Evolutionary conservation across 768 basidiomycete genomes (phyloP), one percentile per base, ranked within the genome.

Genomic region (Tulasnella sp.): DNA sequence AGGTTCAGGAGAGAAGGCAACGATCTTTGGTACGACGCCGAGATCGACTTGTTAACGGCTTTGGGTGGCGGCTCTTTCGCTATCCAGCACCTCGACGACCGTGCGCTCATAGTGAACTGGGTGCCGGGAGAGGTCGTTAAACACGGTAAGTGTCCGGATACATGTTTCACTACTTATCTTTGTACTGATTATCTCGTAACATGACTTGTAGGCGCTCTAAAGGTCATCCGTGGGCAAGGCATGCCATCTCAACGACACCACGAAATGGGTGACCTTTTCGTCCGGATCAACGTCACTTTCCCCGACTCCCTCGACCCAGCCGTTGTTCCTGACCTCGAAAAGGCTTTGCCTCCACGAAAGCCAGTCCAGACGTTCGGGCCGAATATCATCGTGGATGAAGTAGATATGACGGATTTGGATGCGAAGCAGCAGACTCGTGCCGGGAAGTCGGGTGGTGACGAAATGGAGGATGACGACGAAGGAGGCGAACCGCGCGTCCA

Each of bases 201-300:
- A 52, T 41, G 26, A 71, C 26, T 73, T 8, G 64, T 77, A 95
- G 96, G 91, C 74, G 89, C 91, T 59, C 78, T 95, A 78, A 98
- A 97, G 82, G 89, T 95, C 75, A 90, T 99, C 76, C 86, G 86
- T 65, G 92, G 91, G 5, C 95, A 98, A 82, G 97, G 97, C 74
- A 99, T 99, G 97, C 97, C 96, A 14, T 98, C 97, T 67, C 92
- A 92, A 80, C 89, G 97, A 74, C 96, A 98, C 81, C 97, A 98
- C 82, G 95, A 99, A 79, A 87, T 89, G 44, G 97, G 97, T 42
- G 94, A 98, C 81, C 86, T 99, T 74, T 94, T 87, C 79, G 85
- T 99, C 80, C 91, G 89, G 78, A 82, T 98, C 76, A 84, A 84
- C 75, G 92, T 99, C 78, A 87, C 84, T 73, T 99, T 98, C 88